Conservation (phyloP, 768 basidiomycete species). For the Suillus luteus region DNA sequence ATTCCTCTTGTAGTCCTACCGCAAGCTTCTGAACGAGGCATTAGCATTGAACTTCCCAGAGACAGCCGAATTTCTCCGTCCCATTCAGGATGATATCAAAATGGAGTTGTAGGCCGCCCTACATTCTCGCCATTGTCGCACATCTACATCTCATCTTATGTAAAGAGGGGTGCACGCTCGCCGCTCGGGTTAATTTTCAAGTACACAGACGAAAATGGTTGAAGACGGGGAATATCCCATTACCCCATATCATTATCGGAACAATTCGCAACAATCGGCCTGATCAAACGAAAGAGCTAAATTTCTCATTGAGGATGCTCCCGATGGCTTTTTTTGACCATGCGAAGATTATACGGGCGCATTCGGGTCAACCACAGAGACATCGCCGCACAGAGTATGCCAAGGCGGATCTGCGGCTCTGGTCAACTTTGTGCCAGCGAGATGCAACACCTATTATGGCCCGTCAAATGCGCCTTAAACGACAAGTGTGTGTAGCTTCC, state of each 20-base stretch:
- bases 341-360: background rate
- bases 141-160: background rate
- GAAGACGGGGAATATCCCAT: background rate
- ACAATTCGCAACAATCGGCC: background rate
- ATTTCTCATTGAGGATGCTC: slow-evolving; percentile 7
- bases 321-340: slow-evolving; percentile 1
- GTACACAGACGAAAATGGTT: background rate
- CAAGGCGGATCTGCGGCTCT: background rate
- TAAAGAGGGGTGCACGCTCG: background rate
- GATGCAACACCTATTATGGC: background rate
- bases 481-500: slow-evolving; percentile 27
- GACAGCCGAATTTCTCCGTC: slow-evolving; percentile 28
- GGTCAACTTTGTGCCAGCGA: slow-evolving; percentile 4
- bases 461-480: background rate
- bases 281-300: background rate
- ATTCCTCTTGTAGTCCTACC: slow-evolving; percentile 59
- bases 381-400: background rate
- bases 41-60: slow-evolving; percentile 74
- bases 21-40: slow-evolving; percentile 65
- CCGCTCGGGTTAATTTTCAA: background rate
- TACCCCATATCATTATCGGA: background rate
- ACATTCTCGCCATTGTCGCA: background rate
- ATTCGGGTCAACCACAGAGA: background rate
- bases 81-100: slow-evolving; percentile 11
- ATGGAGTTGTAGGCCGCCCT: background rate